phyloP scores from a whole-genome alignment of 331 rosid genomes.

The Prunus yedoensis region DNA sequence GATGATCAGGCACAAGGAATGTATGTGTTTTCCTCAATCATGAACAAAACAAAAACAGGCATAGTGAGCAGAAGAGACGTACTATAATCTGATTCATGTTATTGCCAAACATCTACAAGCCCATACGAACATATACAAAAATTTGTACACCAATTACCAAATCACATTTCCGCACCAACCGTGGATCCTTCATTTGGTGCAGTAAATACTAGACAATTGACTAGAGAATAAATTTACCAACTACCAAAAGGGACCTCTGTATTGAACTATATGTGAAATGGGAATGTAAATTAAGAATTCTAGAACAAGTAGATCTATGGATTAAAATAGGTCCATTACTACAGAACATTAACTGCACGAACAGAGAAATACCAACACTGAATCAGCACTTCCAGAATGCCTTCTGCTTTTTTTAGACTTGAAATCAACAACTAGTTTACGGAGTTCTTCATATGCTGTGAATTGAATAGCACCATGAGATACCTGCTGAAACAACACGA shows the following conservation, averaged over 20 bases:
- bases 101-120: not conserved
- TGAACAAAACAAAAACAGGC: not conserved
- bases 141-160: not conserved
- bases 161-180: not conserved
- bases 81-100: not conserved
- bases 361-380: conserved; percentile 24
- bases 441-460: conserved; percentile 84
- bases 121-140: not conserved
- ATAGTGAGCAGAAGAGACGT: not conserved
- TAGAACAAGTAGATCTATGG: not conserved
- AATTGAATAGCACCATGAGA: conserved; percentile 94
- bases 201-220: not conserved
- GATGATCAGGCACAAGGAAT: not conserved
- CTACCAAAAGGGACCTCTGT: not conserved
- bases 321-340: not conserved
- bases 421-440: conserved; percentile 47
- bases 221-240: not conserved
- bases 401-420: conserved; percentile 40
- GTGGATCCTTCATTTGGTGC: not conserved
- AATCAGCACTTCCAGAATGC: conserved; percentile 29
- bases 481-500: conserved; percentile 71
- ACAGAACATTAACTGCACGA: not conserved
- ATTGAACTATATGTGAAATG: not conserved
- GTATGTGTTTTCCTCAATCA: not conserved
- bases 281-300: not conserved